These are phyloP conservation scores for Fusarium euwallaceae DNA, from an alignment of 2,329 filamentous ascomycete species.

Conservation along the genomic window DNA sequence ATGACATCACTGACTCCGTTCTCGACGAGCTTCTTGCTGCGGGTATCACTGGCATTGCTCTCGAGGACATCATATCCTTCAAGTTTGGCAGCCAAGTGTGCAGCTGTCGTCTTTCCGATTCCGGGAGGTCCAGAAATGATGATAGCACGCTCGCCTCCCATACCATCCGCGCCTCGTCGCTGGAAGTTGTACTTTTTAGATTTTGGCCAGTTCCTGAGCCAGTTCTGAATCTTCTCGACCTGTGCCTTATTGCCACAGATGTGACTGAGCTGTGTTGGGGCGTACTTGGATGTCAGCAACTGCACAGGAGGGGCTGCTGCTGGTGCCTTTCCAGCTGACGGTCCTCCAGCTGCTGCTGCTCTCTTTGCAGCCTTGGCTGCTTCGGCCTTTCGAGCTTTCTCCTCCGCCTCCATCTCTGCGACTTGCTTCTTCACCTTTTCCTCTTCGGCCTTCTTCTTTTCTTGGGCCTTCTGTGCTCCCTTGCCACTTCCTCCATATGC, in stretches of 20 bases:
- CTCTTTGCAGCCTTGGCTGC: slow-evolving; percentile 64
- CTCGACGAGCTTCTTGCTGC: slow-evolving; percentile 97
- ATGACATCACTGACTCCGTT: slow-evolving; percentile 88
- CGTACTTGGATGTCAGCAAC: slow-evolving; percentile 96
- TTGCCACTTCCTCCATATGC: slow-evolving; percentile 89
- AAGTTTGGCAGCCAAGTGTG: slow-evolving; percentile 91
- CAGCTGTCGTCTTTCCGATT: slow-evolving; percentile 97
- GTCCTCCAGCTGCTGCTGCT: slow-evolving; percentile 48
- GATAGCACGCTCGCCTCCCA: slow-evolving; percentile 86
- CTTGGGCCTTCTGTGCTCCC: slow-evolving; percentile 85
- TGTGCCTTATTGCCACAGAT: slow-evolving; percentile 95
- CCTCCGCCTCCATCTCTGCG: slow-evolving; percentile 86
- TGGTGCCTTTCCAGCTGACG: slow-evolving; percentile 54
- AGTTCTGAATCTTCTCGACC: slow-evolving; percentile 90
- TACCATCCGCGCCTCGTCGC: slow-evolving; percentile 84
- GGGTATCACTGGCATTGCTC: slow-evolving; percentile 93
- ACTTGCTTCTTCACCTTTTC: slow-evolving; percentile 85
- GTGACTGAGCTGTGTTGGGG: slow-evolving; percentile 84
- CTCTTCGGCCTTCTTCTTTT: slow-evolving; percentile 88
- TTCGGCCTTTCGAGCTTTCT: slow-evolving; percentile 70
- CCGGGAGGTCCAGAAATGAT: slow-evolving; percentile 96
- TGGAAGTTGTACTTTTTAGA: slow-evolving; percentile 86
- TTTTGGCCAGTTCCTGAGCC: slow-evolving; percentile 87
- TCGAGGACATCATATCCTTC: slow-evolving; percentile 95
- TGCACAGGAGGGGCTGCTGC: slow-evolving; percentile 68